Evolutionary conservation across 192 early-diverging fungal genomes (phyloP).

Genomic region (Entomortierella parvispora): DNA sequence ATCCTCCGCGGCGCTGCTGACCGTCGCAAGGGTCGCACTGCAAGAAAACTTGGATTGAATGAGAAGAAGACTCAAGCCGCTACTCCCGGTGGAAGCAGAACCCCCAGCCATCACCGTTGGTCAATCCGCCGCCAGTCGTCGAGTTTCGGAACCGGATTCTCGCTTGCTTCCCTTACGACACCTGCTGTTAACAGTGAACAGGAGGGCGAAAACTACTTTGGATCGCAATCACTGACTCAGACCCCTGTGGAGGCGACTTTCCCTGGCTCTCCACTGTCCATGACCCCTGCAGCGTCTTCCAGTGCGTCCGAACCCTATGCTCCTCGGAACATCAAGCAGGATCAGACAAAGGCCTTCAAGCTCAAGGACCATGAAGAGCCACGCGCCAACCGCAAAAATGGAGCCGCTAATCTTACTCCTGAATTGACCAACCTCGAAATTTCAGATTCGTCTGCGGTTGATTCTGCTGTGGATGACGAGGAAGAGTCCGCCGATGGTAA

Average conservation of each 20-base stretch:
- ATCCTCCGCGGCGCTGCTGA: constrained; percentile 58
- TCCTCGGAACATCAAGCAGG: constrained; percentile 29
- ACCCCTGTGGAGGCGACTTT: constrained; percentile 28
- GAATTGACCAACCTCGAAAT: constrained; percentile 27
- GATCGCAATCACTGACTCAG: constrained; percentile 20
- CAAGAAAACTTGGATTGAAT: constrained; percentile 57
- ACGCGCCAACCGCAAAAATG: constrained; percentile 21
- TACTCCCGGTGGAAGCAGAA: constrained; percentile 56
- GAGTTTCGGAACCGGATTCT: constrained; percentile 12
- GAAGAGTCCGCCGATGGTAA: constrained; percentile 34
- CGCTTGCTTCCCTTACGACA: constrained; percentile 34
- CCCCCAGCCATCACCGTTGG: constrained; percentile 55
- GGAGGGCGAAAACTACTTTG: constrained; percentile 49
- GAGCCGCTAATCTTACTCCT: constrained; percentile 4
- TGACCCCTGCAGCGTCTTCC: constrained; percentile 40
- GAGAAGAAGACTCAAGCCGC: constrained; percentile 57
- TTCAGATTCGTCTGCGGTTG: constrained; percentile 6
- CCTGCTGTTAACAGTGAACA: constrained; percentile 31
- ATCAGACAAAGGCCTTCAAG: constrained; percentile 48
- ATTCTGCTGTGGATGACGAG: not conserved
- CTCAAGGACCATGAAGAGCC: constrained; percentile 61
- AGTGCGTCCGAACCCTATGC: constrained; percentile 23
- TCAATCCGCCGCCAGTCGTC: constrained; percentile 40
- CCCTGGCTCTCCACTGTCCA: constrained; percentile 23
- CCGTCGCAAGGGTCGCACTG: constrained; percentile 30